Conservation (phyloP, 129 eudicot genomes). For the Artemisia annua region DNA sequence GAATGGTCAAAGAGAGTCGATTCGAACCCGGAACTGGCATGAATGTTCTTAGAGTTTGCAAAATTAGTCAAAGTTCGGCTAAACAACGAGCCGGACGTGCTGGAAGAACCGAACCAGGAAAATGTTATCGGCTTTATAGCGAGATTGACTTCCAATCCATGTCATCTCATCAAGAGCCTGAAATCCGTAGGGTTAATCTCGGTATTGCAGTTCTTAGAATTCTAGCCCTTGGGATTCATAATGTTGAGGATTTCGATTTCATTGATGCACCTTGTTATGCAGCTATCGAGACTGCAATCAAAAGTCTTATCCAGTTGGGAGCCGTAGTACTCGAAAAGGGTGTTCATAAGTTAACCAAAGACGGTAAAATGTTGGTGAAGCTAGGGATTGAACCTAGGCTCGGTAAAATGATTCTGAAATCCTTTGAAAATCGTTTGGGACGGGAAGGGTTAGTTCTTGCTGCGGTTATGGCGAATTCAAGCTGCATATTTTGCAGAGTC, state of each 20-base stretch:
- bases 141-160: slow-evolving; percentile 53
- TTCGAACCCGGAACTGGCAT: slow-evolving; percentile 84
- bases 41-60: slow-evolving; percentile 75
- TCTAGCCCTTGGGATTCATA: slow-evolving; percentile 65
- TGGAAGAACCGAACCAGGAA: slow-evolving; percentile 93
- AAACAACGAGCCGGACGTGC: slow-evolving; percentile 96
- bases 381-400: slow-evolving; percentile 93
- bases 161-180: slow-evolving; percentile 85
- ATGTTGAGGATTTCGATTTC: slow-evolving; percentile 66
- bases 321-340: slow-evolving; percentile 51
- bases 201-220: slow-evolving; percentile 86
- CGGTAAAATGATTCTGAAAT: slow-evolving; percentile 68
- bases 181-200: slow-evolving; percentile 86
- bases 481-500: slow-evolving; percentile 87
- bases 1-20: slow-evolving; percentile 77
- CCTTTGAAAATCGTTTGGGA: slow-evolving; percentile 56
- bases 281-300: slow-evolving; percentile 71
- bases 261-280: slow-evolving; percentile 68
- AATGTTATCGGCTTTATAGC: slow-evolving; percentile 73
- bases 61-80: slow-evolving; percentile 85
- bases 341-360: slow-evolving; percentile 46
- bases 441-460: slow-evolving; percentile 91
- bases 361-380: slow-evolving; percentile 59
- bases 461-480: slow-evolving; percentile 91
- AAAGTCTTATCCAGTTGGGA: slow-evolving; percentile 74